Conservation (phyloP, 208 protist genomes). For the Leishmania aethiopica region DNA sequence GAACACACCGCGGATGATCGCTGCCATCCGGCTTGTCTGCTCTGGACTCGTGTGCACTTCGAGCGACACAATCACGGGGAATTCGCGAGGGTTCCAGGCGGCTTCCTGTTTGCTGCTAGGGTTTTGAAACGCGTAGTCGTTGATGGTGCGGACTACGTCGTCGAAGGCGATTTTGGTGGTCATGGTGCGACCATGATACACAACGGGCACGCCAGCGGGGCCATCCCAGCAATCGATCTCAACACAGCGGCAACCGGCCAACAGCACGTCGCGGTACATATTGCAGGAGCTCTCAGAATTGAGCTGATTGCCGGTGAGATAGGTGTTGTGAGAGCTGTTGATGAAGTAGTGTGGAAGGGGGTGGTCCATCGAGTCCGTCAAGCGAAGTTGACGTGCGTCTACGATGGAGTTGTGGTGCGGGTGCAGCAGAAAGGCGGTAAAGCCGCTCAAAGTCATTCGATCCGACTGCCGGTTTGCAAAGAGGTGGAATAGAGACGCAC, state of each 20-base stretch:
- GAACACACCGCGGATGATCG: constrained; percentile 18
- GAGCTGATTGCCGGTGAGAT: constrained; percentile 95
- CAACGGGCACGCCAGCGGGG: constrained; percentile 58
- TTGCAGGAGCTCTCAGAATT: constrained; percentile 43
- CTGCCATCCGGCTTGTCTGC: constrained; percentile 71
- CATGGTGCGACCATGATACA: constrained; percentile 85
- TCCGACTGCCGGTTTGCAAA: constrained; percentile 31
- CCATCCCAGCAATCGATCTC: constrained; percentile 91
- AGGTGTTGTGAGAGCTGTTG: constrained; percentile 96
- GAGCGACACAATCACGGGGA: constrained; percentile 84
- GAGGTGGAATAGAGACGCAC: constrained; percentile 35
- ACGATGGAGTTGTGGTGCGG: constrained; percentile 25
- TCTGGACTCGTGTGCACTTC: constrained; percentile 75
- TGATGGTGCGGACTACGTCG: constrained; percentile 62
- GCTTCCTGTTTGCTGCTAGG: background rate
- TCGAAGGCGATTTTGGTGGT: constrained; percentile 77
- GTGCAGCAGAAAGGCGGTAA: constrained; percentile 37
- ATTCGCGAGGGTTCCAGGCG: constrained; percentile 44
- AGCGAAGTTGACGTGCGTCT: constrained; percentile 12
- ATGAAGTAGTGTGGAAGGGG: constrained; percentile 91
- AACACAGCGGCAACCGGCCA: constrained; percentile 79
- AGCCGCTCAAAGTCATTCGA: constrained; percentile 38
- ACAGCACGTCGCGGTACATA: constrained; percentile 67
- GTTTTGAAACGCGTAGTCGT: constrained; percentile 63
- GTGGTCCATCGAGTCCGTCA: constrained; percentile 75